phyloP scores from a whole-genome alignment of 495 filamentous ascomycete species.

The Lophiotrema nucula region DNA sequence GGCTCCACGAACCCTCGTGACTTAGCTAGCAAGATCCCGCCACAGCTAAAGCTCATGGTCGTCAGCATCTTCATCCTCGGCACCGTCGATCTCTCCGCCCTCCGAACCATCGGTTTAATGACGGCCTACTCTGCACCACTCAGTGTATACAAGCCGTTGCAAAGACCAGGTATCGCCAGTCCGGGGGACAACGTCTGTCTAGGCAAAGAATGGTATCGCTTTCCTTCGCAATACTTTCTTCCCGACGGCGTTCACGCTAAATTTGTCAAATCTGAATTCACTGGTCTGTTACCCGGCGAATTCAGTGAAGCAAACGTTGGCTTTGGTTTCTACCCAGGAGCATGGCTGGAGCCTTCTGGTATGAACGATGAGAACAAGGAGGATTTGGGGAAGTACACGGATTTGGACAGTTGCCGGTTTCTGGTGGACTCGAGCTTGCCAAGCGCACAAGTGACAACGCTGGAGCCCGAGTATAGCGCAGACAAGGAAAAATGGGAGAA shows the following conservation, averaged over 20 bases:
- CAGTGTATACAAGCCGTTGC: slow-evolving; percentile 64
- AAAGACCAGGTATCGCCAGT: slow-evolving; percentile 48
- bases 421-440: slow-evolving; percentile 86
- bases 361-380: slow-evolving; percentile 94
- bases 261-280: slow-evolving; percentile 87
- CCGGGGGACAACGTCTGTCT: slow-evolving; percentile 76
- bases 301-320: slow-evolving; percentile 70
- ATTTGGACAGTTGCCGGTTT: slow-evolving; percentile 73
- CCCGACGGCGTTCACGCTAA: slow-evolving; percentile 76
- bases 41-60: slow-evolving; percentile 62
- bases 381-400: slow-evolving; percentile 80
- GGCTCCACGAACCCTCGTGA: slow-evolving; percentile 65
- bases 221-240: slow-evolving; percentile 88
- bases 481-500: slow-evolving; percentile 71
- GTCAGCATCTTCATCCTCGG: slow-evolving; percentile 56
- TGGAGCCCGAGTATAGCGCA: slow-evolving; percentile 73
- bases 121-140: slow-evolving; percentile 85
- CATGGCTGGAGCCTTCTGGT: slow-evolving; percentile 75
- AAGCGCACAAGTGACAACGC: slow-evolving; percentile 47
- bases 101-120: slow-evolving; percentile 76
- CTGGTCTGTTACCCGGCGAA: slow-evolving; percentile 84
- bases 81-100: slow-evolving; percentile 62
- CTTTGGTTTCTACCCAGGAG: slow-evolving; percentile 65
- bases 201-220: slow-evolving; percentile 98
- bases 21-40: slow-evolving; percentile 66